phyloP scores from a whole-genome alignment of 1,284 basidiomycete species.

The Phylloporus sp. region DNA sequence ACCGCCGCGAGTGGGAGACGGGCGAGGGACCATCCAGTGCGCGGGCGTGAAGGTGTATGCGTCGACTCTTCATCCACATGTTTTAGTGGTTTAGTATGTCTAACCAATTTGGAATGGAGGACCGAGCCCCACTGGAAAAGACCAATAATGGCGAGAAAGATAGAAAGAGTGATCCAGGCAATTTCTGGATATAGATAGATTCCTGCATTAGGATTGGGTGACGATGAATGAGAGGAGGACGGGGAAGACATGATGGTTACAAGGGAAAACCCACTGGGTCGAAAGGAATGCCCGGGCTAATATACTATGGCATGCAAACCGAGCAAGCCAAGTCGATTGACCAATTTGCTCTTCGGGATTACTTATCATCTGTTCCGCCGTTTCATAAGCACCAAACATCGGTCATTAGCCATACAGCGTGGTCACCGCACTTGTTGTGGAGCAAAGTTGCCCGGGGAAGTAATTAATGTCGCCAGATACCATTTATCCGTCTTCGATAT shows the following conservation, averaged over 20 bases:
- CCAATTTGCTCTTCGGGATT: no score
- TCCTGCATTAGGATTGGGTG: neutral
- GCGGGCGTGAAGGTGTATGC: neutral
- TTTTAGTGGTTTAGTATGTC: neutral
- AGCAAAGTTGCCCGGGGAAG: neutral
- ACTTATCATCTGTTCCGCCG: no score
- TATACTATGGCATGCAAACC: slow-evolving; percentile 1
- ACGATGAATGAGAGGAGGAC: neutral
- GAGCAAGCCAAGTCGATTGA: no score
- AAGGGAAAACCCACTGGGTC: neutral
- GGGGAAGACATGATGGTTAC: slow-evolving; percentile 9
- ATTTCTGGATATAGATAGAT: slow-evolving; percentile 46
- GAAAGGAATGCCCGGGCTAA: neutral
- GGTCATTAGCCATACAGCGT: no score
- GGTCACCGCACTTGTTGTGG: no score
- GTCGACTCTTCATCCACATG: slow-evolving; percentile 33
- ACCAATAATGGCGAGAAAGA: slow-evolving; percentile 51
- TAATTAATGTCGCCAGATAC: no score
- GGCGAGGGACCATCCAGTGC: slow-evolving; percentile 25
- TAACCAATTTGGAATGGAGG: slow-evolving; percentile 37
- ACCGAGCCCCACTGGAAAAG: slow-evolving; percentile 44
- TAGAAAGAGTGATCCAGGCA: slow-evolving; percentile 53
- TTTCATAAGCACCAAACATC: no score
- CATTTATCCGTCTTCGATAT: neutral
- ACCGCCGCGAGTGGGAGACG: slow-evolving; percentile 48